Evolutionary conservation across 192 early-diverging fungal genomes (phyloP).

Genomic region (Mortierella hygrophila): DNA sequence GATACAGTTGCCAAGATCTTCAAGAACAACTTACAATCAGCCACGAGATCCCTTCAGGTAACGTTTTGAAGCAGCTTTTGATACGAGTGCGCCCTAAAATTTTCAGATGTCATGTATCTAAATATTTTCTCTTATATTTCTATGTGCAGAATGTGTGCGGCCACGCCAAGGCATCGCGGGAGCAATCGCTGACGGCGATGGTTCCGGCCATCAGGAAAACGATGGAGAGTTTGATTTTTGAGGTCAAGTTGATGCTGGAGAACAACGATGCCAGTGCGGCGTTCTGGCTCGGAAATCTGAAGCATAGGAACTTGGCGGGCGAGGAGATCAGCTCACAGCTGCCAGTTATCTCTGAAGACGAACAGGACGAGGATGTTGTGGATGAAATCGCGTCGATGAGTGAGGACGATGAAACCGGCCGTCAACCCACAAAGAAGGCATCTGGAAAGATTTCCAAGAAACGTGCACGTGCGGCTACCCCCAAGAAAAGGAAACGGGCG

Average conservation of each 20-base stretch:
- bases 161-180: constrained; percentile 80
- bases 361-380: constrained; percentile 9
- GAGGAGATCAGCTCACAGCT: constrained; percentile 72
- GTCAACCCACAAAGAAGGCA: not conserved
- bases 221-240: constrained; percentile 80
- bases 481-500: not conserved
- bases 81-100: not conserved
- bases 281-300: constrained; percentile 66
- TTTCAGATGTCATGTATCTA: not conserved
- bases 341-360: constrained; percentile 24
- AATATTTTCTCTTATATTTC: too few relatives aligned
- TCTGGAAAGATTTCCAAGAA: constrained; percentile 9
- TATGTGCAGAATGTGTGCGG: constrained; percentile 75
- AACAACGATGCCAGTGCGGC: constrained; percentile 69
- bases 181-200: constrained; percentile 68
- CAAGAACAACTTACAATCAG: constrained; percentile 61
- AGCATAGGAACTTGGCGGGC: constrained; percentile 79
- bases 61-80: not conserved
- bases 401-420: not conserved
- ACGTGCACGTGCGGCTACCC: not conserved
- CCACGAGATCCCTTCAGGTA: constrained; percentile 62
- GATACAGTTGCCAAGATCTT: constrained; percentile 60
- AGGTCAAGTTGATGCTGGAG: constrained; percentile 79
- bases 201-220: constrained; percentile 79
- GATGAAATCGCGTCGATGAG: constrained; percentile 19